Percentiles rank a stretch among this genome's conserved stretches.
These are phyloP conservation scores for Didymella exigua DNA, from an alignment of 2,329 filamentous ascomycete species.

Conservation along the genomic window DNA sequence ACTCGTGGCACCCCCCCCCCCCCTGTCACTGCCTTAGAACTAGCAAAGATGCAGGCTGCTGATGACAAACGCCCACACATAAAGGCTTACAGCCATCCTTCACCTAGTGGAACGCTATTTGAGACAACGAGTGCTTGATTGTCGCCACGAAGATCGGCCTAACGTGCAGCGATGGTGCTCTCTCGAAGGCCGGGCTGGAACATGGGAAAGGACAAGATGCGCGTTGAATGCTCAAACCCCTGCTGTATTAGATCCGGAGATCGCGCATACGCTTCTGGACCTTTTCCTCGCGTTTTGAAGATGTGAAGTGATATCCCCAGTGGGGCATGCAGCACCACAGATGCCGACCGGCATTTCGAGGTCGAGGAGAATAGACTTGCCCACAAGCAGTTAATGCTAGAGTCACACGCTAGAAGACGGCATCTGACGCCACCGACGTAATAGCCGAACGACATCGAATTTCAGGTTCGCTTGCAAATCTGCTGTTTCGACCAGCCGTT, in stretches of 20 bases:
- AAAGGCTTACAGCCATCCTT: not conserved
- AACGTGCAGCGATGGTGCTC: not conserved
- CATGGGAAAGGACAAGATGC: not conserved
- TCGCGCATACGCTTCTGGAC: not conserved
- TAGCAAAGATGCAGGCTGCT: not conserved
- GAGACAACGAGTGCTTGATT: conserved; percentile 1
- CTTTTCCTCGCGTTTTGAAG: not conserved
- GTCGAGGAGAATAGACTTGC: not conserved
- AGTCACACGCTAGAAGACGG: conserved; percentile 4
- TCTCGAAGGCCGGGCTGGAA: conserved; percentile 7
- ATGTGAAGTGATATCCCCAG: not conserved
- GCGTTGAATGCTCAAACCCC: not conserved
- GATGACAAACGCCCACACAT: not conserved
- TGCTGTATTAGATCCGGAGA: not conserved
- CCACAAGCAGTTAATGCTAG: not conserved
- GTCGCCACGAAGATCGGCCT: conserved; percentile 4
- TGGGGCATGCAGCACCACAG: not conserved
- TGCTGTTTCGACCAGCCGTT: not conserved
- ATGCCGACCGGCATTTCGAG: not conserved
- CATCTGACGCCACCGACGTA: conserved; percentile 15
- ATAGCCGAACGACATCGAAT: conserved; percentile 17
- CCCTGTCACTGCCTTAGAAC: not conserved
- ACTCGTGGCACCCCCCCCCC: not conserved
- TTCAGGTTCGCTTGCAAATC: conserved; percentile 1
- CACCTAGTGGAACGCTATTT: not conserved